Base-by-base conservation (phyloP, 805 yeast genomes). In the Saccharomycopsis vini region DNA sequence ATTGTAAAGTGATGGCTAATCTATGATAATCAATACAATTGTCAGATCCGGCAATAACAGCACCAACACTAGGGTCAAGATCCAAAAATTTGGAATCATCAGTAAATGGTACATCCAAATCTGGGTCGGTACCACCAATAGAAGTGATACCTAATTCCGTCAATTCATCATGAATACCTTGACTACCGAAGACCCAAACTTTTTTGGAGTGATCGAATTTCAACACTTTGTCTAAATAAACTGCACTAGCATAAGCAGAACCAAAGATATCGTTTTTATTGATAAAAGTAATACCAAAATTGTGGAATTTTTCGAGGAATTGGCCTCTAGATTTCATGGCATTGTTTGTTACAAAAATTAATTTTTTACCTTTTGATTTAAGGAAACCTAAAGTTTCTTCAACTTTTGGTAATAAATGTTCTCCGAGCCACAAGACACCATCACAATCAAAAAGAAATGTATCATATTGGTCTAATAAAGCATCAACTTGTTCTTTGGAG, bases 371-470 rank as follows among this genome's bases (percentile, higher is more conserved):
- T 20, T 54, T 50, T n/a, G 57, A 41, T 36, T 55, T 71, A 51
- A 92, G 66, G 34, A 82, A 58, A 7, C 70, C 69, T 34, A 92
- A 61, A 0, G 95, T 83, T 59, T 92, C 97, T 10, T 68, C 71
- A 2, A 86, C 83, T 15, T 73, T 66, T 5, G 97, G 97, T 39
- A 92, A 69, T 20, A 86, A 62, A 52, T 79, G 84, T 49, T 75
- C 78, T 2, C 97, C 97, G 39, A 83, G 64, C 98, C 98, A 92
- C 46, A 92, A 68, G 3, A 92, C 98, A 26, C 98, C 98, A 59
- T 92, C 98, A 66, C 98, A 92, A 57, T 92, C 98, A 59, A 92
- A 92, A 52, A 92, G 66, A 55, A 89, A 90, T 46, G 85, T 87
- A 58, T 88, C 96, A 60, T 81, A 83, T 42, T 69, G 58, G 52